Base-by-base conservation (phyloP, 2,329 filamentous ascomycete species). In the Arthroderma sp. region DNA sequence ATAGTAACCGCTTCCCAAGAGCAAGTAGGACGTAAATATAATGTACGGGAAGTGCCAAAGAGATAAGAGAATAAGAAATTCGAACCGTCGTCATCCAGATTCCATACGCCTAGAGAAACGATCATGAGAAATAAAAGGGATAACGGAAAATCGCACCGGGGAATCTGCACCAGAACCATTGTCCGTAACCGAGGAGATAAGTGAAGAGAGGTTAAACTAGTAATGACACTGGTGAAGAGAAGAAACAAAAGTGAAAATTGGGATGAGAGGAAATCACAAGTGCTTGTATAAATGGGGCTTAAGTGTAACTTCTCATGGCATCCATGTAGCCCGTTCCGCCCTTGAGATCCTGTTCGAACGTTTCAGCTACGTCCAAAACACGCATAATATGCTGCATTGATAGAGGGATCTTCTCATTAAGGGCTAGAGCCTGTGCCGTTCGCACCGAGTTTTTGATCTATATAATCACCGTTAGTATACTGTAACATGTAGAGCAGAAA, bases 381-480 rank as follows among this genome's bases (percentile, higher is more conserved):
- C 88, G 81, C 63, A 81, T 81, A 67, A 95, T 86, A 66, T 95
- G 88, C 54, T 78, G 78, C 85, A 95, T 90, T 56, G 81, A 81
- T 33, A 95, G 78, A 2, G 81, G 75, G 59, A 84, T 80, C 25
- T 80, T 77, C 69, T 90, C 87, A 62, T 88, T 86, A 47, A 91
- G 79, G 1, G 90, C 88, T 15, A 95, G 77, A 0, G 87, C 86
- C 70, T 94, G 88, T 1, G 88, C 88, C 0, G 87, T 91, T 57
- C 86, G 82, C 53, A 95, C 84, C 9, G 86, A 85, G 68, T 95
- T 95, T 76, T 95, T 94, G 77, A 94, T 95, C 80, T 91, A 51
- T 49, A 51, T 49, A n/a, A n/a, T 21, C 15, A 43, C 21, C 25
- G 47, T 58, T 58, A 60, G 28, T 33, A 33, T 25, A 11, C 31